Evolutionary conservation across 2,329 filamentous ascomycete genomes (phyloP).

Genomic region (Cladosporium sp.): DNA sequence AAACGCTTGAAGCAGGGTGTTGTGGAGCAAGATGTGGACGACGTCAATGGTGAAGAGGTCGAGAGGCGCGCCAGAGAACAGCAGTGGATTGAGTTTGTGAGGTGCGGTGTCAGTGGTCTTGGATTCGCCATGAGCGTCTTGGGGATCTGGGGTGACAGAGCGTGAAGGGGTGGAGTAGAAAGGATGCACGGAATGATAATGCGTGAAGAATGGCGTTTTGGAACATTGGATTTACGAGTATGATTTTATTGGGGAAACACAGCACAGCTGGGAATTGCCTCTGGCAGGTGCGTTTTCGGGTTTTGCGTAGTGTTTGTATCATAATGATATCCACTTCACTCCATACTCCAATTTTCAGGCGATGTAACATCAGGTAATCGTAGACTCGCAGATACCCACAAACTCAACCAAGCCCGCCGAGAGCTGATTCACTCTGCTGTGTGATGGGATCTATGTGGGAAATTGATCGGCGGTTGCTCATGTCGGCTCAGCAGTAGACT

Average conservation of each 20-base stretch:
- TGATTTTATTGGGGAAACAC: neutral
- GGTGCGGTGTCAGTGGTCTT: constrained; percentile 38
- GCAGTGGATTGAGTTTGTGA: constrained; percentile 39
- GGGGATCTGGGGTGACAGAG: constrained; percentile 48
- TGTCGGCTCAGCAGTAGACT: too few species aligned
- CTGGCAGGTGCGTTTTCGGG: neutral
- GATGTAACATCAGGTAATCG: too few species aligned
- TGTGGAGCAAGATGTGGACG: constrained; percentile 32
- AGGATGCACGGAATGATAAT: neutral
- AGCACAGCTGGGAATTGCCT: neutral
- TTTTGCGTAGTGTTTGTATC: neutral
- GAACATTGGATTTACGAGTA: neutral
- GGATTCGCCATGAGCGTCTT: constrained; percentile 46
- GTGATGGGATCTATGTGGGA: too few species aligned
- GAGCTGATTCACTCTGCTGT: too few species aligned
- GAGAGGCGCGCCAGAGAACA: constrained; percentile 41
- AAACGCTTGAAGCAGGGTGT: constrained; percentile 20
- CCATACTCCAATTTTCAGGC: neutral
- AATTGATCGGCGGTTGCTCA: too few species aligned
- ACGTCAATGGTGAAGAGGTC: constrained; percentile 49
- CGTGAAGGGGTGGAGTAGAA: constrained; percentile 17
- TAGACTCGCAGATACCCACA: too few species aligned
- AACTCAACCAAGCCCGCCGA: too few species aligned
- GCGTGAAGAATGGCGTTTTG: neutral
- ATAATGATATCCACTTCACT: neutral